A percentile compares a stretch with the other conserved stretches of the same genome.
Conservation (phyloP, 768 basidiomycete species). For the Pulveroboletus sp. region DNA sequence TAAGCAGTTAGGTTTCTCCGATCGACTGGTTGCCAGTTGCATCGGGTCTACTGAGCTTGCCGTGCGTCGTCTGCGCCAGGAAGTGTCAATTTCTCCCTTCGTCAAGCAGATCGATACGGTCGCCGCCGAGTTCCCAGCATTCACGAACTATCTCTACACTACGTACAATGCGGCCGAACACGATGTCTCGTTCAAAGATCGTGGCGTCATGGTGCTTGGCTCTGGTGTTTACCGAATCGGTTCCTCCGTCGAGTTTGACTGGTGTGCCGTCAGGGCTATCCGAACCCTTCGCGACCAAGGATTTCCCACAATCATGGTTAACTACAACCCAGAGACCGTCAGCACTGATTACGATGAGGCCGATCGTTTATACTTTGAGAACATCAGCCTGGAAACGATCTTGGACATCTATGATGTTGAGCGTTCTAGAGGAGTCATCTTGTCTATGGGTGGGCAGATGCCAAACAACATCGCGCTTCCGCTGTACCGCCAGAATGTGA, state of each 20-base stretch:
- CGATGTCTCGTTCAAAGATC: conserved; percentile 84
- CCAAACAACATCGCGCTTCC: conserved; percentile 98
- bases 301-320: conserved; percentile 96
- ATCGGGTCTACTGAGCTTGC: conserved; percentile 92
- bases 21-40: conserved; percentile 80
- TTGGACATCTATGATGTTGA: conserved; percentile 96
- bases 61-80: conserved; percentile 85
- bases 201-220: conserved; percentile 95
- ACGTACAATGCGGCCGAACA: conserved; percentile 97
- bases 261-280: conserved; percentile 98
- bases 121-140: conserved; percentile 97
- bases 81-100: conserved; percentile 78
- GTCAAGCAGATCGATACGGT: conserved; percentile 99
- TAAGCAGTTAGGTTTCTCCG: conserved; percentile 96
- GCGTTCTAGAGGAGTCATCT: conserved; percentile 83
- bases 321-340: conserved; percentile 99
- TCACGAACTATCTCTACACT: conserved; percentile 98
- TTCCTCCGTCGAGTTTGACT: conserved; percentile 99
- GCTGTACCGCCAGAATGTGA: conserved; percentile 94
- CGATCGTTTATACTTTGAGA: conserved; percentile 97
- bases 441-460: conserved; percentile 98
- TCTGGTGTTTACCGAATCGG: conserved; percentile 99
- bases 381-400: conserved; percentile 94
- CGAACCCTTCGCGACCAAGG: conserved; percentile 94
- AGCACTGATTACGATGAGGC: conserved; percentile 99